Percentiles rank a stretch among this genome's conserved stretches.
Conservation (phyloP, 768 basidiomycete species). For the Tricholoma matsutake region DNA sequence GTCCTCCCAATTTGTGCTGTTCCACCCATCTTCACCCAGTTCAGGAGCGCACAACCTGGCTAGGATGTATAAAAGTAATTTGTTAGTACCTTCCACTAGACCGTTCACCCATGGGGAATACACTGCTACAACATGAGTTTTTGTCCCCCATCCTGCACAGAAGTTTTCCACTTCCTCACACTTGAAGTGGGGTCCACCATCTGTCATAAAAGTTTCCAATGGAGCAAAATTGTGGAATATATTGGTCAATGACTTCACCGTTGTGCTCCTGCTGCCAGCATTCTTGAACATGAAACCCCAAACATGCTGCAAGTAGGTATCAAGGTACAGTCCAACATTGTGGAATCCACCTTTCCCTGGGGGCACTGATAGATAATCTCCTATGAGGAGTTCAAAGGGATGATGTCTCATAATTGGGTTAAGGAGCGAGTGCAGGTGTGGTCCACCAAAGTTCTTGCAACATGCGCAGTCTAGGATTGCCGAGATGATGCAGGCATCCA, state of each 20-base stretch:
- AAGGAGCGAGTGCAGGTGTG: slow-evolving; percentile 29
- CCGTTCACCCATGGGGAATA: slow-evolving; percentile 29
- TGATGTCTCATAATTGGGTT: slow-evolving; percentile 15
- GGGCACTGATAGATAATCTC: slow-evolving; percentile 10
- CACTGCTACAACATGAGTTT: not conserved
- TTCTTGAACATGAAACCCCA: slow-evolving; percentile 29
- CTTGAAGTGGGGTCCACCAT: slow-evolving; percentile 2
- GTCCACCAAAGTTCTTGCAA: slow-evolving; percentile 30
- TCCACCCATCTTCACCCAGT: slow-evolving; percentile 13
- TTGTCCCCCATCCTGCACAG: slow-evolving; percentile 21
- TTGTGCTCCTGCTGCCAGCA: not conserved
- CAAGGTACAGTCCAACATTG: slow-evolving; percentile 17
- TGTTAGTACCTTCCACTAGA: slow-evolving; percentile 30
- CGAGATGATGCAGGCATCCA: not conserved
- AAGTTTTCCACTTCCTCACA: slow-evolving; percentile 20
- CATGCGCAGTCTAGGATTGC: not conserved
- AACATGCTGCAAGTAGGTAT: slow-evolving; percentile 26
- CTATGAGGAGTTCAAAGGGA: not conserved
- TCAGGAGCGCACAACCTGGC: slow-evolving; percentile 29
- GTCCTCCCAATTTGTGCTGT: not conserved
- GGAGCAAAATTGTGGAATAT: slow-evolving; percentile 1
- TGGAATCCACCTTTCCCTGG: slow-evolving; percentile 29
- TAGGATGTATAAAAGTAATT: slow-evolving; percentile 23
- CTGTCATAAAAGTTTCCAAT: slow-evolving; percentile 30
- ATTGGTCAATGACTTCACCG: slow-evolving; percentile 9